Percentiles rank a stretch among this genome's conserved stretches.
These are phyloP conservation scores for Diplotaxis tenuifolia DNA, from an alignment of 345 rosid species.

Conservation along the genomic window DNA sequence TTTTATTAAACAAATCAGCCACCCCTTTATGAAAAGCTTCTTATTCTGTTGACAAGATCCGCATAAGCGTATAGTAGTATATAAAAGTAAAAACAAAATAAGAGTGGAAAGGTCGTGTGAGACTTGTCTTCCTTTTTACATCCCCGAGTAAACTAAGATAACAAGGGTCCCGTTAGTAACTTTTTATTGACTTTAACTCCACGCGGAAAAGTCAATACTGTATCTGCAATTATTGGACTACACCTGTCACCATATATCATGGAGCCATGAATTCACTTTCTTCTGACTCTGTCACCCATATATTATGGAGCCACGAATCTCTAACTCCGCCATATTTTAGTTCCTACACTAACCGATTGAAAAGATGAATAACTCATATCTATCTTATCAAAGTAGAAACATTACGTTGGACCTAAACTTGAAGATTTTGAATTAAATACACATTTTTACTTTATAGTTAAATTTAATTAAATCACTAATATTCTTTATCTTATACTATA, in stretches of 20 bases:
- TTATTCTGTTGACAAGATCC: not conserved
- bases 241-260: not conserved
- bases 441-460: too few species aligned
- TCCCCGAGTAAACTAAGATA: not conserved
- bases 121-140: conserved; percentile 10
- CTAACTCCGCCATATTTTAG: too few species aligned
- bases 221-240: conserved; percentile 4
- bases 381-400: too few species aligned
- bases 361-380: too few species aligned
- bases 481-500: too few species aligned
- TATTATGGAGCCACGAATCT: too few species aligned
- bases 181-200: not conserved
- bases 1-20: not conserved
- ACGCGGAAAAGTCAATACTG: not conserved
- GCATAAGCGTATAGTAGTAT: not conserved
- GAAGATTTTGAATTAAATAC: too few species aligned
- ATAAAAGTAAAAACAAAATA: not conserved
- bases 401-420: too few species aligned
- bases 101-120: conserved; percentile 10
- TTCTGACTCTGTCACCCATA: too few species aligned
- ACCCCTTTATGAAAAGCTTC: not conserved
- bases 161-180: not conserved
- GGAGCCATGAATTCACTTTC: conserved; percentile 4
- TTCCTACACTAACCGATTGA: too few species aligned
- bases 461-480: too few species aligned